Conservation (phyloP, 2,329 filamentous ascomycete genomes). For the Pezicula rhizophila region DNA sequence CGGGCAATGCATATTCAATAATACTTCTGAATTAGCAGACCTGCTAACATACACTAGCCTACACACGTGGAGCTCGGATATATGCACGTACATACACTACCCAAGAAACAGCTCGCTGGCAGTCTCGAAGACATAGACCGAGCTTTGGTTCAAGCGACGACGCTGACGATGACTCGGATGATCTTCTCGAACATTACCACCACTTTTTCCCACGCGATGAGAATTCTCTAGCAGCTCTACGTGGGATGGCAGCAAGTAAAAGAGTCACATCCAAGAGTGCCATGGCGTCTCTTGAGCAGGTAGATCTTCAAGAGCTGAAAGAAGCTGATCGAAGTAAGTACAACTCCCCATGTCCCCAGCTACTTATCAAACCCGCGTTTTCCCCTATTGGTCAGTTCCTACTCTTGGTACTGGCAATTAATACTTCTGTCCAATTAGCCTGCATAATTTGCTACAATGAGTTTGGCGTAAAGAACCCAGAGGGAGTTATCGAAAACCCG, state of each 20-base stretch:
- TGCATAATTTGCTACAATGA: slow-evolving; percentile 63
- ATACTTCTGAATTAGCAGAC: neutral
- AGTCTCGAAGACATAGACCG: neutral
- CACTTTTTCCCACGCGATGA: slow-evolving; percentile 12
- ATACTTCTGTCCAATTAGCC: slow-evolving; percentile 30
- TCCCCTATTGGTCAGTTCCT: neutral
- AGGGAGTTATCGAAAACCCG: slow-evolving; percentile 51
- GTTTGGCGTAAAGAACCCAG: slow-evolving; percentile 49
- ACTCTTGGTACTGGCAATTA: neutral
- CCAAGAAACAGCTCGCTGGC: neutral
- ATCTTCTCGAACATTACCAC: slow-evolving; percentile 3
- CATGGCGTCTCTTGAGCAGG: slow-evolving; percentile 21
- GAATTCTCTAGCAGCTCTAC: slow-evolving; percentile 15
- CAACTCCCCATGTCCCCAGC: neutral
- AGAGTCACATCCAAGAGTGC: slow-evolving; percentile 22
- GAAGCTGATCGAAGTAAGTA: slow-evolving; percentile 23
- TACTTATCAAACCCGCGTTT: neutral
- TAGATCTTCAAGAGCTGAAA: slow-evolving; percentile 21
- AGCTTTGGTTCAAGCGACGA: slow-evolving; percentile 6
- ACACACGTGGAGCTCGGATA: neutral
- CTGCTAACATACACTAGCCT: neutral
- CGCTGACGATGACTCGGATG: slow-evolving; percentile 7
- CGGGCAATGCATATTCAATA: no score
- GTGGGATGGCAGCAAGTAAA: slow-evolving; percentile 18
- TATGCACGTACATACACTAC: neutral